Conservation (phyloP, 768 basidiomycete genomes). For the Coprinellus aureogranulatus region DNA sequence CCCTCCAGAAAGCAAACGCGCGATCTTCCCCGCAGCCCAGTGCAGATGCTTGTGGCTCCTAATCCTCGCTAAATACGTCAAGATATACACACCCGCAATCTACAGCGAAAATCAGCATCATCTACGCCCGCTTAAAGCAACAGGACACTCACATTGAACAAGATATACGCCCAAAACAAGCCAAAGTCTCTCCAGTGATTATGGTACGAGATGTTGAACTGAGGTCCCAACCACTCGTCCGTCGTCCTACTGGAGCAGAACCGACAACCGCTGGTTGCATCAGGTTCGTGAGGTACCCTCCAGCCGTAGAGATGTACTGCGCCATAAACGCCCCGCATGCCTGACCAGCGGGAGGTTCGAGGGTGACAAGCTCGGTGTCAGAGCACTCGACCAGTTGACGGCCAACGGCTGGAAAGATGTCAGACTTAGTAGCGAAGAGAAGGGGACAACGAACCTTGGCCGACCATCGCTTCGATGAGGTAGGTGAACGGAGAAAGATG, state of each 20-base stretch:
- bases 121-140: too few relatives aligned
- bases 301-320: slow-evolving; percentile 46
- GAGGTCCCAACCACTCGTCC: slow-evolving; percentile 49
- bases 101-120: slow-evolving; percentile 20
- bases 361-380: slow-evolving; percentile 54
- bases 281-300: slow-evolving; percentile 62
- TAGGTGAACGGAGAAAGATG: slow-evolving; percentile 51
- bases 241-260: slow-evolving; percentile 57
- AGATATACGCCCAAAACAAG: slow-evolving; percentile 46
- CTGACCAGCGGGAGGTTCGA: slow-evolving; percentile 58
- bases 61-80: slow-evolving; percentile 61
- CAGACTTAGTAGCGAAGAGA: slow-evolving; percentile 31
- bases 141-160: slow-evolving; percentile 38
- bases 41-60: slow-evolving; percentile 19
- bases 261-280: slow-evolving; percentile 48
- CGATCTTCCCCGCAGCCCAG: neutral
- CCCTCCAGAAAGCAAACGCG: too few relatives aligned
- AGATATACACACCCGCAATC: slow-evolving; percentile 43
- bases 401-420: slow-evolving; percentile 44
- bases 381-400: slow-evolving; percentile 53
- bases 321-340: slow-evolving; percentile 54
- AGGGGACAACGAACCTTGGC: slow-evolving; percentile 34
- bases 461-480: slow-evolving; percentile 48
- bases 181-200: slow-evolving; percentile 53
- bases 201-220: slow-evolving; percentile 62